A percentile compares a stretch with the other conserved stretches of the same genome.
These are phyloP conservation scores for Fusarium transvaalense DNA, from an alignment of 2,329 filamentous ascomycete genomes.

Conservation along the genomic window DNA sequence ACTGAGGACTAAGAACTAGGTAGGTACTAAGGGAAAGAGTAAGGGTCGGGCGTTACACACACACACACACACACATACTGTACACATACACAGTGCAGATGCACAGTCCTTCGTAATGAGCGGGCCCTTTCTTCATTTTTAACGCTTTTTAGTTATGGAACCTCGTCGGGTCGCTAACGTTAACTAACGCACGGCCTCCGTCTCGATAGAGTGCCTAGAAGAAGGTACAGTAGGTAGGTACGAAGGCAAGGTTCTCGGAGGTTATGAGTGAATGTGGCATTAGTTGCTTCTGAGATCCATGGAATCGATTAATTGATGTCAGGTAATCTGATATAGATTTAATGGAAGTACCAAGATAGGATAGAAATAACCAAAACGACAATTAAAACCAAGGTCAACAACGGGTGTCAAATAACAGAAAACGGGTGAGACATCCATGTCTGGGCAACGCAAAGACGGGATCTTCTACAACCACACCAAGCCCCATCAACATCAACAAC, in stretches of 20 bases:
- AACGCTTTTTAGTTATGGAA: conserved; percentile 18
- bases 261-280: conserved; percentile 28
- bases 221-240: too few species aligned
- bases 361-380: not conserved
- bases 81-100: conserved; percentile 41
- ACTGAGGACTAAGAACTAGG: conserved; percentile 3
- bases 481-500: not conserved
- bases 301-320: not conserved
- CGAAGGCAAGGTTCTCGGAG: conserved; percentile 20
- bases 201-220: conserved; percentile 27
- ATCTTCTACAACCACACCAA: conserved; percentile 9
- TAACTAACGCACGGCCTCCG: conserved; percentile 42
- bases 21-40: not conserved
- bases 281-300: conserved; percentile 12
- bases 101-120: conserved; percentile 24
- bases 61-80: conserved; percentile 45
- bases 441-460: not conserved
- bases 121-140: not conserved
- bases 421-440: not conserved
- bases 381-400: not conserved
- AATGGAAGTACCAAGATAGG: not conserved
- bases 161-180: conserved; percentile 20
- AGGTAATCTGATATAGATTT: not conserved
- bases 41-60: conserved; percentile 34
- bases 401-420: not conserved